phyloP scores from a whole-genome alignment of 352 stramenopile species.

The Phytopythium vexans region DNA sequence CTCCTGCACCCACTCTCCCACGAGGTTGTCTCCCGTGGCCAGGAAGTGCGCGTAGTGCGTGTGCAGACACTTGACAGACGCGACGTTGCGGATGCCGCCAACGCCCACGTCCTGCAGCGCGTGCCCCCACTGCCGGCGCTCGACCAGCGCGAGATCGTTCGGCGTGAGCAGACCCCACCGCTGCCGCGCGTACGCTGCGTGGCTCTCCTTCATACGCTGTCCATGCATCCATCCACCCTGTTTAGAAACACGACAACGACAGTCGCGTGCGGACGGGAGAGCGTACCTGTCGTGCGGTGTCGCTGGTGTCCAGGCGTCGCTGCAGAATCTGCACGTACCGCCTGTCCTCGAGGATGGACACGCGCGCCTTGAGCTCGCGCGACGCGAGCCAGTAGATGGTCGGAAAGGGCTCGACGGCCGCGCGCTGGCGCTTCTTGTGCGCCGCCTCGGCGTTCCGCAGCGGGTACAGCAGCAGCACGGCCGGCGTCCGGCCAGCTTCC shows the following conservation, averaged over 20 bases:
- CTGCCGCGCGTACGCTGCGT: conserved; percentile 41
- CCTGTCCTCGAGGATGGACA: conserved; percentile 54
- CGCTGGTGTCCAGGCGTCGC: conserved; percentile 29
- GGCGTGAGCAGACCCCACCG: conserved; percentile 49
- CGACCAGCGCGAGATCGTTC: conserved; percentile 36
- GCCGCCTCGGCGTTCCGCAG: conserved; percentile 46
- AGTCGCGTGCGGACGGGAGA: neutral
- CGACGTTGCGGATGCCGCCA: conserved; percentile 51
- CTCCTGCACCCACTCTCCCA: conserved; percentile 67
- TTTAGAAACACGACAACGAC: too few species aligned
- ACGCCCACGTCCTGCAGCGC: conserved; percentile 52
- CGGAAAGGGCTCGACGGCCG: conserved; percentile 56
- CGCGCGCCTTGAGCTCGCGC: conserved; percentile 37
- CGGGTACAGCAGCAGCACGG: conserved; percentile 54
- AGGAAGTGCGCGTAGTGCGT: conserved; percentile 73
- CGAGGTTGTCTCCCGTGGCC: conserved; percentile 43
- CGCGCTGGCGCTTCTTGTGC: conserved; percentile 61
- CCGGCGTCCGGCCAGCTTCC: conserved; percentile 9
- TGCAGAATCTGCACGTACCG: conserved; percentile 43
- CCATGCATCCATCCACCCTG: neutral
- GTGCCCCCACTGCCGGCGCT: conserved; percentile 31
- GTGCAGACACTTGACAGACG: conserved; percentile 70
- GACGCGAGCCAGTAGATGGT: conserved; percentile 66
- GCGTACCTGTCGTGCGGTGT: conserved; percentile 29
- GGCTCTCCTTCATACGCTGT: conserved; percentile 41